phyloP scores from a whole-genome alignment of 1,284 basidiomycete species.

The Cerioporus squamosus region DNA sequence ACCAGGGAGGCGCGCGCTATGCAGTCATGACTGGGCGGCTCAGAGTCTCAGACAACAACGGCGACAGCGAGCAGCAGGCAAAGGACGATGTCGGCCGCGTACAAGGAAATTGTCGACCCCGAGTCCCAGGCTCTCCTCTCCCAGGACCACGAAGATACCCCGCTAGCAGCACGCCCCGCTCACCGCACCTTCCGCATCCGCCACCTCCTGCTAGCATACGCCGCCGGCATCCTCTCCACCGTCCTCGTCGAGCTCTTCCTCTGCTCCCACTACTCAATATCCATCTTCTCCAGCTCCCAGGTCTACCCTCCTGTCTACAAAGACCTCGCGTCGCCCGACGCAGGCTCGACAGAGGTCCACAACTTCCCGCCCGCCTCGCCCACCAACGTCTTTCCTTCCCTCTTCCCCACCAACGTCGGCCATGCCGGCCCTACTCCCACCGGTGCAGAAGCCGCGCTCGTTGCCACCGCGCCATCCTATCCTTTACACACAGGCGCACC shows the following conservation, averaged over 20 bases:
- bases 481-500: conserved; percentile 75
- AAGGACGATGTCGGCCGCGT: conserved; percentile 14
- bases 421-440: conserved; percentile 85
- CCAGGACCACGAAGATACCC: conserved; percentile 7
- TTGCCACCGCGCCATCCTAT: conserved; percentile 78
- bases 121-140: conserved; percentile 22
- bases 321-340: conserved; percentile 57
- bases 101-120: conserved; percentile 20
- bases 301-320: not conserved
- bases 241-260: conserved; percentile 23
- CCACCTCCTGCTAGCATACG: conserved; percentile 20
- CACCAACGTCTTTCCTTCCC: conserved; percentile 67
- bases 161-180: not conserved
- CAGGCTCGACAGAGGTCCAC: conserved; percentile 72
- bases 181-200: conserved; percentile 15
- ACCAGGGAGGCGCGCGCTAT: not conserved
- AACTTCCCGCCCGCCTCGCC: conserved; percentile 73
- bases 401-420: conserved; percentile 80
- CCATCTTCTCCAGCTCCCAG: not conserved
- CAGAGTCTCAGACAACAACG: not conserved
- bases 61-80: not conserved
- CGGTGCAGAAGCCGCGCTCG: conserved; percentile 78
- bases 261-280: conserved; percentile 17
- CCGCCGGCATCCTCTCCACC: conserved; percentile 21
- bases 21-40: not conserved